phyloP scores from a whole-genome alignment of 1,139 yeast species.

The Kazachstania sp. region DNA sequence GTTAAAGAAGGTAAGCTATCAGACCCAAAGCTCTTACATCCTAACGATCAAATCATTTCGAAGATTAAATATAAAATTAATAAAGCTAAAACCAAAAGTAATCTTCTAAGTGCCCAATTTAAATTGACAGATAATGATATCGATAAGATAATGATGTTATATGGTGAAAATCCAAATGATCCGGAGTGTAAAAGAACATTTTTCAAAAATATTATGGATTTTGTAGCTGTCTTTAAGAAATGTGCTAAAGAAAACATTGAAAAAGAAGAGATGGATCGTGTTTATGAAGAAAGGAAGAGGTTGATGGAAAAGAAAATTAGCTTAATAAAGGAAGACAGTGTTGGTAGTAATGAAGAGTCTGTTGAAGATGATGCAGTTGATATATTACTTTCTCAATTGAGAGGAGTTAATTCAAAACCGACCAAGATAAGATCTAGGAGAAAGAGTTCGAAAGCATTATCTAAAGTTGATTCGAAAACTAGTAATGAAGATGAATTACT shows the following conservation, averaged over 20 bases:
- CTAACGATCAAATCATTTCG: constrained; percentile 57
- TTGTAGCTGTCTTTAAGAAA: constrained; percentile 64
- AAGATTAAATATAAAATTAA: constrained; percentile 46
- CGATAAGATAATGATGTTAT: constrained; percentile 58
- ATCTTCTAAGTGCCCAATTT: constrained; percentile 48
- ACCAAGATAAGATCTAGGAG: constrained; percentile 15
- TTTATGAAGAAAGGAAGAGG: constrained; percentile 63
- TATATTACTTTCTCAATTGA: constrained; percentile 20
- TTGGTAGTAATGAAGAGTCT: constrained; percentile 5
- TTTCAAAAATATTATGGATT: constrained; percentile 63
- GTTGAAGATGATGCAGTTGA: constrained; percentile 21
- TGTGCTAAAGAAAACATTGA: constrained; percentile 70
- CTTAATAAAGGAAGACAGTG: constrained; percentile 15
- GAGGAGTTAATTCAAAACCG: constrained; percentile 16
- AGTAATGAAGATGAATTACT: constrained; percentile 8
- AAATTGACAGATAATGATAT: constrained; percentile 47
- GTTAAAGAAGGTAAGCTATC: constrained; percentile 67
- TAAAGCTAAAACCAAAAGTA: constrained; percentile 55
- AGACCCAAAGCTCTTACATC: constrained; percentile 59
- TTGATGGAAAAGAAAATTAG: constrained; percentile 39
- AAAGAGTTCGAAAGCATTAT: constrained; percentile 8
- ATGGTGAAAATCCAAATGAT: constrained; percentile 73
- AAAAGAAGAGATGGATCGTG: constrained; percentile 69
- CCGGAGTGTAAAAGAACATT: constrained; percentile 54
- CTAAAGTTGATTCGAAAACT: not conserved